Evolutionary conservation across 2,329 filamentous ascomycete species (phyloP).

Genomic region (Neophaeococcomyces aloes): DNA sequence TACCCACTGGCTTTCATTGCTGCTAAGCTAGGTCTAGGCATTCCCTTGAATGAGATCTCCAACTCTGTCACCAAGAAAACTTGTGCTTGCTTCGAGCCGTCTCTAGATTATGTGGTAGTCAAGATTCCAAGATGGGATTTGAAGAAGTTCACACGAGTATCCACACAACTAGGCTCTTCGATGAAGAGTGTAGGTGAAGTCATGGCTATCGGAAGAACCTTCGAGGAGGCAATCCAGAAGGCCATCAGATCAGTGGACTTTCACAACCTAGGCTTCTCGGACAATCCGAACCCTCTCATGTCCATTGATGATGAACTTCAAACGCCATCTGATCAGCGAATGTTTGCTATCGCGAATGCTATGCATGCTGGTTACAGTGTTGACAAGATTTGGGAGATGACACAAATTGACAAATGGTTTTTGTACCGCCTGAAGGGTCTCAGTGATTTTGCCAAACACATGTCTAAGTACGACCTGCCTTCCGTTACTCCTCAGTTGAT

Average conservation of each 20-base stretch:
- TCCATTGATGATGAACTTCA: slow-evolving; percentile 92
- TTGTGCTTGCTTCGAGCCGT: slow-evolving; percentile 96
- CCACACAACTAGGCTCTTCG: slow-evolving; percentile 86
- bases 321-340: slow-evolving; percentile 90
- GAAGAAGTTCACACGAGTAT: slow-evolving; percentile 97
- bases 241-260: slow-evolving; percentile 92
- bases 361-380: slow-evolving; percentile 92
- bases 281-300: slow-evolving; percentile 75
- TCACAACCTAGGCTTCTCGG: slow-evolving; percentile 89
- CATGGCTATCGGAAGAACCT: slow-evolving; percentile 93
- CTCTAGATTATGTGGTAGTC: slow-evolving; percentile 93
- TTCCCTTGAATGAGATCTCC: slow-evolving; percentile 89
- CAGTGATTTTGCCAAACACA: slow-evolving; percentile 74
- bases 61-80: slow-evolving; percentile 95
- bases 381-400: slow-evolving; percentile 96
- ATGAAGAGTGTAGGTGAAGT: slow-evolving; percentile 99
- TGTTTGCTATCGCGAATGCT: slow-evolving; percentile 95
- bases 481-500: slow-evolving; percentile 56
- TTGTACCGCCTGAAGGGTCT: slow-evolving; percentile 81
- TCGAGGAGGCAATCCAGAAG: slow-evolving; percentile 97
- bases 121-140: slow-evolving; percentile 99
- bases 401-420: slow-evolving; percentile 99
- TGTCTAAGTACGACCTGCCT: slow-evolving; percentile 60
- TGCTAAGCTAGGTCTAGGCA: slow-evolving; percentile 88
- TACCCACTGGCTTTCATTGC: slow-evolving; percentile 95